Percentiles rank a stretch among this genome's conserved stretches.
Conservation (phyloP, 108 stramenopile species). For the Nitzschia putrida region DNA sequence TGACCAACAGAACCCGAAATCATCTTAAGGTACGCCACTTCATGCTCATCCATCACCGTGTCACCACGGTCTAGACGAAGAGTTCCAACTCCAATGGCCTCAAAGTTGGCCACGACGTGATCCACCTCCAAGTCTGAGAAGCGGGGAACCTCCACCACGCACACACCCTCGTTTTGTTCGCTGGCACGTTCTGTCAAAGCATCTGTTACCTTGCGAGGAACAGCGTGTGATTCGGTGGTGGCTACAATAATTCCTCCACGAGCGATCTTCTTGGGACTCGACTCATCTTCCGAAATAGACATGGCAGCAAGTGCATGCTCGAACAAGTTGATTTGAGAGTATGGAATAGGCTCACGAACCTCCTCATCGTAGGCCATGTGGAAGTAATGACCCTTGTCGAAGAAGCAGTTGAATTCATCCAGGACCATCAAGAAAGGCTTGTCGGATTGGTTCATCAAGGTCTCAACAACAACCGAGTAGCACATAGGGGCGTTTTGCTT, state of each 20-base stretch:
- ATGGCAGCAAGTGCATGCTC: conserved; percentile 71
- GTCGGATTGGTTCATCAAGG: conserved; percentile 68
- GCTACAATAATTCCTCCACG: conserved; percentile 75
- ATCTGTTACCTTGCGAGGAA: conserved; percentile 51
- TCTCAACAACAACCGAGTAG: conserved; percentile 57
- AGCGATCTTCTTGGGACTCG: conserved; percentile 40
- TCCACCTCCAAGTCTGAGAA: conserved; percentile 72
- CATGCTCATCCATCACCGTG: conserved; percentile 72
- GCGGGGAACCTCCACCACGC: conserved; percentile 67
- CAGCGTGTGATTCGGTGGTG: conserved; percentile 64
- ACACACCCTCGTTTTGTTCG: conserved; percentile 22
- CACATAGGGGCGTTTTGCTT: conserved; percentile 62
- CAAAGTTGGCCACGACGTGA: conserved; percentile 80
- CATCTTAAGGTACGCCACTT: conserved; percentile 78
- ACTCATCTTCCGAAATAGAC: conserved; percentile 49
- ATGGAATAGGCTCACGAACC: conserved; percentile 67
- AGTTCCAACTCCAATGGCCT: conserved; percentile 75
- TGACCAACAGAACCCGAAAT: conserved; percentile 74
- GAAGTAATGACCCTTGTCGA: conserved; percentile 76
- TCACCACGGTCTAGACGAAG: conserved; percentile 83
- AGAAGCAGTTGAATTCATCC: conserved; percentile 84
- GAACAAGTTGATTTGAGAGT: conserved; percentile 67
- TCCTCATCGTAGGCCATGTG: conserved; percentile 77
- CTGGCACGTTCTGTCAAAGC: conserved; percentile 52
- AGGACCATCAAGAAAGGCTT: conserved; percentile 73